Percentiles rank a stretch among this genome's conserved stretches.
These are phyloP conservation scores for Neonectria faginata DNA, from an alignment of 2,329 filamentous ascomycete species.

Conservation along the genomic window DNA sequence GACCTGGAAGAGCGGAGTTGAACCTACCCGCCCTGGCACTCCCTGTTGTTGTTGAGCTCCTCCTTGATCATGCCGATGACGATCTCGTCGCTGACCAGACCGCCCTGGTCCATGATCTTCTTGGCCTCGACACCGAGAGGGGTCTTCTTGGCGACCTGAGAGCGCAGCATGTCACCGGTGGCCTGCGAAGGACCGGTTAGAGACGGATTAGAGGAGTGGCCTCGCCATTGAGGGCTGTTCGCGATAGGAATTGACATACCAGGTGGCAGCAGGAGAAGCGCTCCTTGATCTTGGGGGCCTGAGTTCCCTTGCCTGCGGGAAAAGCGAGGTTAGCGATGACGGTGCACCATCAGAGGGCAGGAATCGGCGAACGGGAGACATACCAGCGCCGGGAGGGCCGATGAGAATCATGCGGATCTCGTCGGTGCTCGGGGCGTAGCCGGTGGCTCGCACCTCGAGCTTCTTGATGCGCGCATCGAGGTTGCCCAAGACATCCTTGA, in stretches of 20 bases:
- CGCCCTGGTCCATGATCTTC: constrained; percentile 99
- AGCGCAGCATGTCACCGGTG: constrained; percentile 98
- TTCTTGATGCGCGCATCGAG: constrained; percentile 89
- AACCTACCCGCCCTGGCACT: constrained; percentile 93
- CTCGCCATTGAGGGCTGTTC: constrained; percentile 3
- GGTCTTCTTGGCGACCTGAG: constrained; percentile 98
- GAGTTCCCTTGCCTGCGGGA: constrained; percentile 91
- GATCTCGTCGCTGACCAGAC: constrained; percentile 97
- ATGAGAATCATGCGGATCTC: constrained; percentile 97
- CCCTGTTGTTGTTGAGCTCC: constrained; percentile 91
- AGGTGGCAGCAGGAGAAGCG: constrained; percentile 97
- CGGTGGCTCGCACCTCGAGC: constrained; percentile 79
- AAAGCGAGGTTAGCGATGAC: constrained; percentile 33
- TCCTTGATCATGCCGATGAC: constrained; percentile 99
- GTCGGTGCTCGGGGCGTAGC: constrained; percentile 64
- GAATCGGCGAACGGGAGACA: constrained; percentile 47
- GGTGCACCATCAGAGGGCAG: constrained; percentile 18
- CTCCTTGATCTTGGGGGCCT: constrained; percentile 98
- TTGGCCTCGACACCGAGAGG: constrained; percentile 94
- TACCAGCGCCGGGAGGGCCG: constrained; percentile 96
- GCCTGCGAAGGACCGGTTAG: constrained; percentile 67
- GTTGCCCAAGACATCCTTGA: constrained; percentile 85
- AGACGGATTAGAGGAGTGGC: constrained; percentile 29
- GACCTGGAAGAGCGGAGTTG: background rate
- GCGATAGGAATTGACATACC: constrained; percentile 66